Percentiles rank a stretch among this genome's conserved stretches.
These are phyloP conservation scores for Hypomontagnella submonticulosa DNA, from an alignment of 495 filamentous ascomycete genomes.

Conservation along the genomic window DNA sequence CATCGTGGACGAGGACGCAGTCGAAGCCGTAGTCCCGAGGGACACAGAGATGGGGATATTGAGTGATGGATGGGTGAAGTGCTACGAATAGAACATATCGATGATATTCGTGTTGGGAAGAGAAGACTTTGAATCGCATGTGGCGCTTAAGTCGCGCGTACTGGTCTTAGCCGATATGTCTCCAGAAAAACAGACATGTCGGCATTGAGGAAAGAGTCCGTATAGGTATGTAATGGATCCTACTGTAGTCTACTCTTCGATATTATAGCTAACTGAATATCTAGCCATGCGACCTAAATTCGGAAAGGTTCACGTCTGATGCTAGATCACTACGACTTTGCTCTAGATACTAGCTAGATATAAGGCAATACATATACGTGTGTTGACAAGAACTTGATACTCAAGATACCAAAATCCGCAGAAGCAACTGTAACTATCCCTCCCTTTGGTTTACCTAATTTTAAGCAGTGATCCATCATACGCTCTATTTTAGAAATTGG, in stretches of 20 bases:
- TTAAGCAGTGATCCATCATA: no score
- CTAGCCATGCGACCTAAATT: conserved; percentile 16
- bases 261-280: conserved; percentile 13
- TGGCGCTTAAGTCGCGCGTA: conserved; percentile 10
- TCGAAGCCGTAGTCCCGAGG: conserved; percentile 56
- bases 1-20: conserved; percentile 60
- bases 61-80: conserved; percentile 32
- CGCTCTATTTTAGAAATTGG: no score
- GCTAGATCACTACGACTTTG: no score
- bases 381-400: no score
- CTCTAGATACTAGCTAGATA: no score
- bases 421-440: no score
- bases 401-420: no score
- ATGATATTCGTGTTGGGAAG: neutral
- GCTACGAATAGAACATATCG: neutral
- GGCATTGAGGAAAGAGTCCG: conserved; percentile 40
- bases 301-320: neutral
- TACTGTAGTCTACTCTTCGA: neutral
- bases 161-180: conserved; percentile 54
- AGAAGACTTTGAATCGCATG: neutral
- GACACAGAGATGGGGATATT: conserved; percentile 44
- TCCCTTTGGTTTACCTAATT: no score
- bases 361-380: no score
- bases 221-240: conserved; percentile 41
- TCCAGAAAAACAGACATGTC: conserved; percentile 49